These are phyloP conservation scores for Coleophoma crateriformis DNA, from an alignment of 2,329 filamentous ascomycete genomes.

Conservation along the genomic window DNA sequence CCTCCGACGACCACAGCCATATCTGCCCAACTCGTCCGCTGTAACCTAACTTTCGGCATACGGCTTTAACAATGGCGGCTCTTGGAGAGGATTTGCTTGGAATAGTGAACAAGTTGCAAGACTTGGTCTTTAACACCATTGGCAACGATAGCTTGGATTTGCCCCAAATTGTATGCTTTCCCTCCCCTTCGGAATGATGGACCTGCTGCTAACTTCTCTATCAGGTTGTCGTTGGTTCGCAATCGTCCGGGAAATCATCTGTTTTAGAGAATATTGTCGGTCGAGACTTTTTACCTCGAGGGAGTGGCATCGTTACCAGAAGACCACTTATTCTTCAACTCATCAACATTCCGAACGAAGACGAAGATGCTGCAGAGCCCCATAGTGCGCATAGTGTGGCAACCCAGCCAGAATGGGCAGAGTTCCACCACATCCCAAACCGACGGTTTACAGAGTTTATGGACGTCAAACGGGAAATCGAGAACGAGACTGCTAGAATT, in stretches of 20 bases:
- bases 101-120: conserved; percentile 97
- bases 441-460: conserved; percentile 86
- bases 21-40: conserved; percentile 2
- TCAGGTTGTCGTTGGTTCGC: conserved; percentile 90
- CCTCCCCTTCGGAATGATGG: conserved; percentile 8
- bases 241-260: conserved; percentile 97
- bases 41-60: no score
- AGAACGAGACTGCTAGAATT: conserved; percentile 92
- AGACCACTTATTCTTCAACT: conserved; percentile 94
- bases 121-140: conserved; percentile 99
- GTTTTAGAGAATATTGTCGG: conserved; percentile 99
- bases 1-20: neutral
- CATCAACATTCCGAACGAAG: conserved; percentile 82
- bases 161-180: conserved; percentile 81
- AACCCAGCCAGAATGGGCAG: conserved; percentile 72
- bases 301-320: conserved; percentile 93
- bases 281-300: conserved; percentile 91
- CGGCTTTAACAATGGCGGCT: conserved; percentile 63
- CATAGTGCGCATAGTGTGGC: conserved; percentile 74
- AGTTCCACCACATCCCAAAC: conserved; percentile 92
- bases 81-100: conserved; percentile 92
- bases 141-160: conserved; percentile 97
- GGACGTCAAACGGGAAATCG: conserved; percentile 93
- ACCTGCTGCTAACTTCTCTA: conserved; percentile 11
- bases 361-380: conserved; percentile 64